A percentile compares a stretch with the other conserved stretches of the same genome.
Conservation (phyloP, 2,329 filamentous ascomycete species). For the Aureobasidium namibiae region DNA sequence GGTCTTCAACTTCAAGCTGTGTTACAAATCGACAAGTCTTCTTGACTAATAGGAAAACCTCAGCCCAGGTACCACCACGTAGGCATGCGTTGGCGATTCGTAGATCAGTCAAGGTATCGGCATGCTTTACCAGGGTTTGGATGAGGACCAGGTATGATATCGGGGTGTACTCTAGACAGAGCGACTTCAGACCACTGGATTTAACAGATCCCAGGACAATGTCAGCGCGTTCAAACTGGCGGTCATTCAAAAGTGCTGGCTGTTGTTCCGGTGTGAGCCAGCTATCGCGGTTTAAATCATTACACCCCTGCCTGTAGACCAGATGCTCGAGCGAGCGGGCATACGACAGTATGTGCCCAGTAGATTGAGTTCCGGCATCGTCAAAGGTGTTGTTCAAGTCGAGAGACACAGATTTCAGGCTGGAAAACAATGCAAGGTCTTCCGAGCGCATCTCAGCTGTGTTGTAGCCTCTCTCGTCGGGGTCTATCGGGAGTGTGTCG, state of each 20-base stretch:
- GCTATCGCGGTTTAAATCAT: neutral
- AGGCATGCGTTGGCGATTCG: neutral
- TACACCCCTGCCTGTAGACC: neutral
- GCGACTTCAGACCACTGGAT: neutral
- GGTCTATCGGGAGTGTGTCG: neutral
- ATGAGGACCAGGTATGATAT: neutral
- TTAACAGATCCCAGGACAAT: neutral
- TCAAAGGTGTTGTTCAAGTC: neutral
- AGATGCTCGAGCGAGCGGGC: neutral
- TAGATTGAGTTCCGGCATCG: neutral
- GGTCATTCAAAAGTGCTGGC: neutral
- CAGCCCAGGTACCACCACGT: neutral
- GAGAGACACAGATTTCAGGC: neutral
- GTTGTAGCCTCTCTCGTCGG: neutral
- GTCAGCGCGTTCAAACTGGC: neutral
- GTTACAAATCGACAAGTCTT: neutral
- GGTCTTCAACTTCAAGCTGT: neutral
- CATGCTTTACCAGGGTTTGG: neutral
- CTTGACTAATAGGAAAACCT: neutral
- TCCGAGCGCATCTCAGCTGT: neutral
- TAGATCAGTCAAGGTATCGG: neutral
- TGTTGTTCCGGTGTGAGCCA: neutral
- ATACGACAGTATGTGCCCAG: neutral
- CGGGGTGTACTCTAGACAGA: neutral
- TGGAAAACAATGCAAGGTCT: neutral